These are phyloP conservation scores for Xylaria cubensis DNA, from an alignment of 495 filamentous ascomycete genomes.

Conservation along the genomic window DNA sequence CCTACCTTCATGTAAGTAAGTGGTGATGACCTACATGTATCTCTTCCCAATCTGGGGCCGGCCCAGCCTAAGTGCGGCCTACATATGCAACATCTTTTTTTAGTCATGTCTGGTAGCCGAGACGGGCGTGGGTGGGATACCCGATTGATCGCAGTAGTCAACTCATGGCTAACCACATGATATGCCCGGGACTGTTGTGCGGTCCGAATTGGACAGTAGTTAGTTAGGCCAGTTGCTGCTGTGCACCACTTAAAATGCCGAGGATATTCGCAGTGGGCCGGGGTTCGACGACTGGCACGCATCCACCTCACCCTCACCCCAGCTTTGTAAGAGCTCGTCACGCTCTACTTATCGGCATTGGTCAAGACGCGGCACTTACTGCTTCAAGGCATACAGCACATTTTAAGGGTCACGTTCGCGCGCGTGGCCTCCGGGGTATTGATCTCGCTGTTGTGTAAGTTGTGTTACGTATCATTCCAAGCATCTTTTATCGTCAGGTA, in stretches of 20 bases:
- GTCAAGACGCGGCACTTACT: slow-evolving; percentile 23
- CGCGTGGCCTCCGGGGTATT: slow-evolving; percentile 5
- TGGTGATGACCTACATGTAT: slow-evolving; percentile 16
- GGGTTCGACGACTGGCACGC: slow-evolving; percentile 5
- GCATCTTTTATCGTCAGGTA: neutral
- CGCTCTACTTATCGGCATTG: slow-evolving; percentile 21
- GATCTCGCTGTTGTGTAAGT: neutral
- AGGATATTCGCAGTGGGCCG: neutral
- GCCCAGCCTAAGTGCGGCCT: slow-evolving; percentile 18
- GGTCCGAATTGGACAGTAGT: slow-evolving; percentile 18
- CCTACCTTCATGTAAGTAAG: slow-evolving; percentile 1
- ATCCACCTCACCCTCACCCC: slow-evolving; percentile 15
- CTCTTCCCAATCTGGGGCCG: slow-evolving; percentile 14
- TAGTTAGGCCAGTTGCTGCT: neutral
- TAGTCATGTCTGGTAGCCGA: slow-evolving; percentile 22
- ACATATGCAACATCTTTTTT: slow-evolving; percentile 26
- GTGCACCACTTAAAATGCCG: slow-evolving; percentile 18
- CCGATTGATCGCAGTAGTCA: neutral
- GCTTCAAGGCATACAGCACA: slow-evolving; percentile 10
- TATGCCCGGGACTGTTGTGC: slow-evolving; percentile 18
- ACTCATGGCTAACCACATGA: slow-evolving; percentile 13
- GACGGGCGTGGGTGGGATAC: slow-evolving; percentile 8
- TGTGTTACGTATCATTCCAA: slow-evolving; percentile 22
- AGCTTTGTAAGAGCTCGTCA: slow-evolving; percentile 15
- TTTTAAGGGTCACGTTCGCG: neutral